phyloP scores from a whole-genome alignment of 139 green algal genomes.

The Volvox africanus region DNA sequence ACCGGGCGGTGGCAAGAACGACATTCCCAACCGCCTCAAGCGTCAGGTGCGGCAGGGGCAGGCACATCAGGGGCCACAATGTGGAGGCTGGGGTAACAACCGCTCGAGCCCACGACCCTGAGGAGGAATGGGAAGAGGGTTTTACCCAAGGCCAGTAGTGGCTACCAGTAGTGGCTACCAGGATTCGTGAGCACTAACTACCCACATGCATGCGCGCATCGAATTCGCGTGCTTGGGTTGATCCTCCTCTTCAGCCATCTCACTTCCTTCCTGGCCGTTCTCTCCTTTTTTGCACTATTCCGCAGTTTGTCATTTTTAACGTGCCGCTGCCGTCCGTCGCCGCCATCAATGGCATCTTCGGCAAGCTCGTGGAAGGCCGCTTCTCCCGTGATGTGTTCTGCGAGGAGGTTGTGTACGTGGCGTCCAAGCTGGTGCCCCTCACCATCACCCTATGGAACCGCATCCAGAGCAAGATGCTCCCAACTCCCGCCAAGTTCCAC shows the following conservation, averaged over 20 bases:
- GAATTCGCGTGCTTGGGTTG: too few species aligned
- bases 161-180: too few species aligned
- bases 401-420: conserved; percentile 76
- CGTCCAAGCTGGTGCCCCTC: conserved; percentile 83
- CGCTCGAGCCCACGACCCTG: too few species aligned
- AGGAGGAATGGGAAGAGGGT: too few species aligned
- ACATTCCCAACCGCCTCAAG: conserved; percentile 97
- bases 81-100: too few species aligned
- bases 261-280: neutral
- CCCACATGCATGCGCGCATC: too few species aligned
- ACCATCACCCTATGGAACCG: conserved; percentile 89
- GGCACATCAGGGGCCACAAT: too few species aligned
- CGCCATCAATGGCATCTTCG: conserved; percentile 95
- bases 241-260: too few species aligned
- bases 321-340: conserved; percentile 85
- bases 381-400: conserved; percentile 72
- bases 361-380: conserved; percentile 82
- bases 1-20: conserved; percentile 92
- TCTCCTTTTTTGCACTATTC: neutral
- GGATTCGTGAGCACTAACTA: too few species aligned
- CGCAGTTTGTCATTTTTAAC: conserved; percentile 93
- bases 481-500: conserved; percentile 96
- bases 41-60: conserved; percentile 49
- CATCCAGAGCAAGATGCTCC: conserved; percentile 88
- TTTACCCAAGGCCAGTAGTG: too few species aligned